Conservation (phyloP, 176 grass and related monocot genomes). For the Aegilops umbellulata region DNA sequence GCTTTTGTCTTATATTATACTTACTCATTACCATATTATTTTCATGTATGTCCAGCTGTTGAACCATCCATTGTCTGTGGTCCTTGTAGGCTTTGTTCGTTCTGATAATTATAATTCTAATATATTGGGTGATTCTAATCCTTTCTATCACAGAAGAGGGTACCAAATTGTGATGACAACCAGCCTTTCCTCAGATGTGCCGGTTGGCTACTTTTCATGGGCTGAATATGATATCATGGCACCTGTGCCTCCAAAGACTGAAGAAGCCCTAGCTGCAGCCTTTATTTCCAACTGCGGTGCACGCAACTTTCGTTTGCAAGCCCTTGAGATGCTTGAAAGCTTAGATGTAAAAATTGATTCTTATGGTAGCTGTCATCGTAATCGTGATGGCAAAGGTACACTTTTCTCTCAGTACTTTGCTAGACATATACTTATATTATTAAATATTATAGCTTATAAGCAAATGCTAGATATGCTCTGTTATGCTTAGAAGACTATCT, state of each 20-base stretch:
- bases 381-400: slow-evolving; percentile 85
- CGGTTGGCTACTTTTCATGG: slow-evolving; percentile 98
- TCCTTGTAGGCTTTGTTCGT: slow-evolving; percentile 19
- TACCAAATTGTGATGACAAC: slow-evolving; percentile 96
- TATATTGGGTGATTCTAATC: slow-evolving; percentile 8
- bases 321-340: slow-evolving; percentile 82
- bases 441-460: slow-evolving; percentile 6
- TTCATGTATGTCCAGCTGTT: neutral
- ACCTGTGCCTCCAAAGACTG: slow-evolving; percentile 70
- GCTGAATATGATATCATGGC: slow-evolving; percentile 98
- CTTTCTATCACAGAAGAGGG: slow-evolving; percentile 63
- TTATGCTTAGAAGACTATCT: neutral
- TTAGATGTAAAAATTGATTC: slow-evolving; percentile 91
- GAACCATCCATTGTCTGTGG: slow-evolving; percentile 9
- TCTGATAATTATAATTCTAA: slow-evolving; percentile 28
- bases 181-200: slow-evolving; percentile 90
- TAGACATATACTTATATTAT: neutral
- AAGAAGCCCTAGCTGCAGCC: slow-evolving; percentile 79
- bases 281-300: slow-evolving; percentile 99
- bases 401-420: neutral
- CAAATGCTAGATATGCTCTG: neutral
- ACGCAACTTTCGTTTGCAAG: slow-evolving; percentile 90
- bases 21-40: slow-evolving; percentile 15
- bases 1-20: neutral
- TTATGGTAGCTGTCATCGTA: slow-evolving; percentile 96